Base-by-base conservation (phyloP, 345 rosid species). In the Limnanthes douglasii region DNA sequence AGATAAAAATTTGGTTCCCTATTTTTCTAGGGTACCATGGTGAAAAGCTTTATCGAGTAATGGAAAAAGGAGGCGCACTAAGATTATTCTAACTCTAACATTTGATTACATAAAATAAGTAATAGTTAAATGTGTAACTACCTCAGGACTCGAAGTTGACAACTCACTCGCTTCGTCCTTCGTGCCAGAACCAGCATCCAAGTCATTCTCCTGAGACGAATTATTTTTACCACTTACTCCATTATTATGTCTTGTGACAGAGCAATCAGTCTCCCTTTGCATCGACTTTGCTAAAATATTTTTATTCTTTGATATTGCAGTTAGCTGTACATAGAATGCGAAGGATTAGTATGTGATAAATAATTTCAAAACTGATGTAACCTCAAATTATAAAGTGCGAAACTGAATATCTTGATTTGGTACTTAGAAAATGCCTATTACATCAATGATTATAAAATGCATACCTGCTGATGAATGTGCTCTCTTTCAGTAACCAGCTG, bases 381-480 rank as follows among this genome's bases (percentile, higher is more conserved):
- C 15, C 5, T 22, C 15, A 17, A n/a, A 27, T 27, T 10, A 6
- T 15, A 39, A 6, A 19, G 29, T 48, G 20, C 33, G 21, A 16
- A 47, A n/a, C n/a, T n/a, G n/a, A n/a, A n/a, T n/a, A n/a, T n/a
- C n/a, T n/a, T n/a, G n/a, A n/a, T n/a, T n/a, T n/a, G n/a, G n/a
- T n/a, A n/a, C n/a, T n/a, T n/a, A n/a, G n/a, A n/a, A n/a, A n/a
- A n/a, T n/a, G n/a, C n/a, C n/a, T n/a, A n/a, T n/a, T n/a, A n/a
- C n/a, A n/a, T n/a, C n/a, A n/a, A n/a, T n/a, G n/a, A n/a, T n/a
- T n/a, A n/a, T n/a, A n/a, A n/a, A n/a, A n/a, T n/a, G n/a, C n/a
- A n/a, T 37, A 80, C 98, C 98, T 84, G 86, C 59, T 66, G 74
- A 50, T 65, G 72, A 44, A 90, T 86, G 15, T 81, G 86, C 49